Base-by-base conservation (phyloP, 179 eudicot genomes). In the Spergularia azorica region DNA sequence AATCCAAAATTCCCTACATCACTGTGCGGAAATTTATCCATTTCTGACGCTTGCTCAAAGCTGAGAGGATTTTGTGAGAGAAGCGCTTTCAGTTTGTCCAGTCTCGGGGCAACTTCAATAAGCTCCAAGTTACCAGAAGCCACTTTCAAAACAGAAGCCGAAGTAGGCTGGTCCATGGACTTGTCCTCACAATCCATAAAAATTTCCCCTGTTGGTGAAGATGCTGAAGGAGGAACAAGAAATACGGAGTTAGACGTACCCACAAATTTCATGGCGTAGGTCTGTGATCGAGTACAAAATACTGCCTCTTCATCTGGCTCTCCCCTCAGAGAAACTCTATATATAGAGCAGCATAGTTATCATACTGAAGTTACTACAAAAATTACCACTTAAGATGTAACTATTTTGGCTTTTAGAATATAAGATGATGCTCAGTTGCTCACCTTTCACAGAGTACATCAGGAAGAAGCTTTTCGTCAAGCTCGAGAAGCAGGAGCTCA, bases 241-340 rank as follows among this genome's bases (percentile, higher is more conserved):
- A 93, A 87, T 50, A 87, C 89, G 0, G 97, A 90, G 68, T 95
- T 95, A 76, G 98, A 95, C 51, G 88, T 93, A 17, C 97, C 97
- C 58, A 95, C 98, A 81, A 87, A 95, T 68, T 95, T 95, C 70
- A 95, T 69, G 3, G 89, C 89, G 56, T 89, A 95, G 51, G 98
- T 95, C 88, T 88, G 90, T 57, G 98, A 84, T 57, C 67, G 69
- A 39, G 98, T 95, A 77, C 98, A 93, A 52, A 95, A 82, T 72
- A 95, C 97, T 59, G 92, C 95, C 76, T 93, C 98, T 82, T 95
- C 97, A 79, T 93, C 83, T 2, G 86, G 90, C 72, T 89, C 89
- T 71, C 98, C 98, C 85, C 98, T 88, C 65, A 95, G 58, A 50
- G 93, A 85, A 61, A 90, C 97, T 66, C 97, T 95, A 69, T 65